phyloP scores from a whole-genome alignment of 192 early-diverging fungal species.

The Rhizophagus sp. region DNA sequence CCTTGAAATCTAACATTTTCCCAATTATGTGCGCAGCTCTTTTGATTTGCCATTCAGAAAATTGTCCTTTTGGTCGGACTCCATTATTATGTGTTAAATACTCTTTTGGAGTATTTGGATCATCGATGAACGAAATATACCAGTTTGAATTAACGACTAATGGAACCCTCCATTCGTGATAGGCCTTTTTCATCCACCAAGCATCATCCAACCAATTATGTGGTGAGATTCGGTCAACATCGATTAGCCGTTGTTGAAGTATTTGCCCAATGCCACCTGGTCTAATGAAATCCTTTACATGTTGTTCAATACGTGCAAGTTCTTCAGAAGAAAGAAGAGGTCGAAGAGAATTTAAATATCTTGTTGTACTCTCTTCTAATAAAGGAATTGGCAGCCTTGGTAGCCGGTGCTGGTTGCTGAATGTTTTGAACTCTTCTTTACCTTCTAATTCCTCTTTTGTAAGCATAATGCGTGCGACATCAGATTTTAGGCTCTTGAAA shows the following conservation, averaged over 20 bases:
- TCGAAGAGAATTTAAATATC: conserved; percentile 58
- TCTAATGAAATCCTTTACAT: conserved; percentile 51
- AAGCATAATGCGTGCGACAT: too few species aligned
- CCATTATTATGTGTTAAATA: conserved; percentile 35
- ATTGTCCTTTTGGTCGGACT: conserved; percentile 46
- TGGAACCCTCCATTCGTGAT: conserved; percentile 80
- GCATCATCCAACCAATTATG: conserved; percentile 70
- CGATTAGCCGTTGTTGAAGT: conserved; percentile 65
- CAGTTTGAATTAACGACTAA: conserved; percentile 89
- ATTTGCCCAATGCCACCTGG: conserved; percentile 47
- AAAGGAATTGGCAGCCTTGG: conserved; percentile 66
- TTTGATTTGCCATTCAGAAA: conserved; percentile 75
- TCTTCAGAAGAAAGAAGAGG: conserved; percentile 56
- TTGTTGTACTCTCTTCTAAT: conserved; percentile 55
- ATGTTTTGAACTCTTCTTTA: conserved; percentile 27
- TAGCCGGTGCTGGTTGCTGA: conserved; percentile 48
- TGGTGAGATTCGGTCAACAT: conserved; percentile 57
- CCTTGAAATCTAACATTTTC: conserved; percentile 72
- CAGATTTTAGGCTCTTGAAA: too few species aligned
- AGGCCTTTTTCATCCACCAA: conserved; percentile 73
- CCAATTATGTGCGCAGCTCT: conserved; percentile 76
- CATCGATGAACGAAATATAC: conserved; percentile 73
- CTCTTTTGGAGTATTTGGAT: conserved; percentile 53
- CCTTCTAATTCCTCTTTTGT: too few species aligned
- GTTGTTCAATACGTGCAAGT: conserved; percentile 43